phyloP scores from a whole-genome alignment of 2,329 filamentous ascomycete species.

The Dactylellina sp. region DNA sequence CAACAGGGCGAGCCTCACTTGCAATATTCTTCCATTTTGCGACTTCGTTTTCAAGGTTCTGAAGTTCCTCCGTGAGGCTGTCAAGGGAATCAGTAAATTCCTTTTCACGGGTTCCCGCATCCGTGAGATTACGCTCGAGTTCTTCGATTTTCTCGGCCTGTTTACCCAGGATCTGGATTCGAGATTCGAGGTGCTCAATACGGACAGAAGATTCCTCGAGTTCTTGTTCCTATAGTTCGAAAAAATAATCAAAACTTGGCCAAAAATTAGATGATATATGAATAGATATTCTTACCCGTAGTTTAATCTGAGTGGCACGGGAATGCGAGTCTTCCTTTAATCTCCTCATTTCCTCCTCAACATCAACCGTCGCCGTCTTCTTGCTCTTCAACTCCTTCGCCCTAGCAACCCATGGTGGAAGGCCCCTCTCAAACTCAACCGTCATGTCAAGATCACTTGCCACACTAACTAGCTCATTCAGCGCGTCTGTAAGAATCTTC shows the following conservation, averaged over 20 bases:
- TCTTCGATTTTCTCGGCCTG: conserved; percentile 78
- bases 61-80: conserved; percentile 73
- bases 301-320: conserved; percentile 70
- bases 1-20: conserved; percentile 71
- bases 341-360: conserved; percentile 83
- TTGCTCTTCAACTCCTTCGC: conserved; percentile 84
- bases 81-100: conserved; percentile 68
- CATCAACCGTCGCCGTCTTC: conserved; percentile 82
- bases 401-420: conserved; percentile 84
- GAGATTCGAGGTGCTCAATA: conserved; percentile 89
- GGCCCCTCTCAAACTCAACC: conserved; percentile 80
- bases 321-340: conserved; percentile 84
- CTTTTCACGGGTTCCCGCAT: conserved; percentile 61
- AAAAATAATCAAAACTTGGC: conserved; percentile 70
- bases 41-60: conserved; percentile 74
- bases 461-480: conserved; percentile 78
- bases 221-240: conserved; percentile 76
- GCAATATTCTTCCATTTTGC: conserved; percentile 79
- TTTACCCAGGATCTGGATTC: conserved; percentile 84
- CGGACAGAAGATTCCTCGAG: conserved; percentile 89
- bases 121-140: conserved; percentile 71
- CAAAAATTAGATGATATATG: not conserved
- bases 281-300: conserved; percentile 60
- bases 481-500: conserved; percentile 72
- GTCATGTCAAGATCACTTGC: conserved; percentile 78